Base-by-base conservation (phyloP, 345 rosid species). In the Aethionema arabicum region DNA sequence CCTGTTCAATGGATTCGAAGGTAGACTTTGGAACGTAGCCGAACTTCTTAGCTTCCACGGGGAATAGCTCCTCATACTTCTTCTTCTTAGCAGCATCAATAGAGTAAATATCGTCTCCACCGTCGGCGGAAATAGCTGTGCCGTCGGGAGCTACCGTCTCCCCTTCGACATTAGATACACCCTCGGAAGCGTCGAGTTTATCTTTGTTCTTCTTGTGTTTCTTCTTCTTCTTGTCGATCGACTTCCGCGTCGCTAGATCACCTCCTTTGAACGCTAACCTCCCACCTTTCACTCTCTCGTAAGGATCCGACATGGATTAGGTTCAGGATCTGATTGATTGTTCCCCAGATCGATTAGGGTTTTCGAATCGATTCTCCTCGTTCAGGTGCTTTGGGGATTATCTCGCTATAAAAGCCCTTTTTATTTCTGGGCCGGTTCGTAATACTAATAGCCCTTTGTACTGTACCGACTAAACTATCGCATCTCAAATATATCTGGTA, bases 11-110 rank as follows among this genome's bases (percentile, higher is more conserved):
- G 1, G 85, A 63, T 40, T 77, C 82, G 44, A 78, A 67, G 44
- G 61, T 69, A 27, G 78, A 36, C 73, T 91, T 81, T 7, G 89
- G 82, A 37, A 83, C 72, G 77, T 88, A 91, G 5, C 90, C 76
- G 65, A 91, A 91, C 70, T 74, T 91, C 77, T 78, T 86, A 5
- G 96, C 66, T 77, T 91, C 96, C 50, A 91, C 98, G 4, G 95
- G 98, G 52, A 91, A 91, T 6, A 91, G 76, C 75, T 88, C 79
- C 54, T 86, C 91, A 80, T 91, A 91, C 74, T 91, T 84, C 83
- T 63, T 78, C 72, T 75, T 73, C 80, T 83, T 88, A 45, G 96
- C 95, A 0, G 98, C 96, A 73, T 91, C 98, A 52, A 91, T 91
- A 0, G 88, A 81, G 82, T 83, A 88, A 2, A 75, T 67, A n/a